Base-by-base conservation (phyloP, 495 filamentous ascomycete species). In the Penicillium crystallinum region DNA sequence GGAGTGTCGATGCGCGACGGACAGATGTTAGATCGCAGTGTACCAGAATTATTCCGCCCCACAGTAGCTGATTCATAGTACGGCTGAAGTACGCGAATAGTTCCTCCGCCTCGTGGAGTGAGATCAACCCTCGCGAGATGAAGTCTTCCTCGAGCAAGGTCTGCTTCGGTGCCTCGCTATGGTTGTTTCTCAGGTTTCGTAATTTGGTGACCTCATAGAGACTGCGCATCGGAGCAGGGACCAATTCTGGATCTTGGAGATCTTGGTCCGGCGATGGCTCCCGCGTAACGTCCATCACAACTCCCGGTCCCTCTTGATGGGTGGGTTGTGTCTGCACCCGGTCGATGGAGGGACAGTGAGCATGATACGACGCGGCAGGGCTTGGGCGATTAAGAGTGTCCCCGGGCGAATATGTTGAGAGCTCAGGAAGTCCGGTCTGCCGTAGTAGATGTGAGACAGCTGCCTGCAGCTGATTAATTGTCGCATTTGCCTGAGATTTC, bases 191-290 rank as follows among this genome's bases (percentile, higher is more conserved):
- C 46, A 81, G 52, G 36, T 80, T 76, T 25, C 77, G 71, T 45
- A 83, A 62, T 37, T 78, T 81, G 6, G 80, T 83, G 25, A 83
- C 80, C 53, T 82, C 80, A 57, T 81, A 83, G 19, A 83, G 59
- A 63, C 77, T 81, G 46, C 77, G 73, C 78, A 83, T 82, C 0
- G 80, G 80, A 5, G 77, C 79, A 1, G 77, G 68, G 23, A 82
- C 76, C 30, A 82, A 47, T 8, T 72, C 70, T 17, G 72, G 67
- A 45, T 71, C 69, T 37, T 77, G 75, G 12, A 75, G 58, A 47
- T 74, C 69, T n/a, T 69, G 72, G 25, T 81, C 78, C 45, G 75
- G 76, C 4, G 78, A 80, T 12, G 70, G 69, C 30, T 81, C 79
- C 57, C 78, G 66, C 12, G 79, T 80, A 17, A 73, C 62, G 43